Conservation (phyloP, 176 grass and related monocot genomes). For the Lolium rigidum region DNA sequence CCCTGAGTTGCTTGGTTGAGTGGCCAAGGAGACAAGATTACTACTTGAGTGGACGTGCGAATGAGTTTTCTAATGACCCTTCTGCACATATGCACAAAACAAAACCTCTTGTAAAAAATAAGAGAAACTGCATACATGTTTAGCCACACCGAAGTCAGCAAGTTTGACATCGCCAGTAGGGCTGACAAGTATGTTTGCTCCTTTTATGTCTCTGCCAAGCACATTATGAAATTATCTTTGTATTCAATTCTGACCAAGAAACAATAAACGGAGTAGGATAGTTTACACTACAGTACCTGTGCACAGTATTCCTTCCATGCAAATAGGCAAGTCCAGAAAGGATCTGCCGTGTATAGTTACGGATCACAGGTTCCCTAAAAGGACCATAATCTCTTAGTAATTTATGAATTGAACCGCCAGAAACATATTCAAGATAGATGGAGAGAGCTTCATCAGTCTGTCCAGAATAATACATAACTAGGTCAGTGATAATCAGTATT, state of each 20-base stretch:
- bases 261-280: neutral
- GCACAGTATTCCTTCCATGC: conserved; percentile 84
- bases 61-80: conserved; percentile 4
- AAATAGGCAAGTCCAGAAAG: conserved; percentile 91
- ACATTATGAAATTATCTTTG: conserved; percentile 5
- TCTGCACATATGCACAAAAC: conserved; percentile 2
- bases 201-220: conserved; percentile 92
- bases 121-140: conserved; percentile 74
- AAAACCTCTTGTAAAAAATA: neutral
- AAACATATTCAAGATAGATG: conserved; percentile 91
- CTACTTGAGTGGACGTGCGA: neutral
- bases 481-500: conserved; percentile 34
- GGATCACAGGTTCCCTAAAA: conserved; percentile 84
- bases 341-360: conserved; percentile 85
- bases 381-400: conserved; percentile 92
- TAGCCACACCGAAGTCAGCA: conserved; percentile 99
- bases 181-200: conserved; percentile 97
- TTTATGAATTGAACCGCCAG: conserved; percentile 93
- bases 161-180: conserved; percentile 94
- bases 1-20: neutral
- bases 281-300: conserved; percentile 74
- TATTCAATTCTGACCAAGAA: conserved; percentile 29
- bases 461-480: conserved; percentile 32
- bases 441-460: conserved; percentile 81
- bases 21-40: conserved; percentile 14